Evolutionary conservation across 192 early-diverging fungal genomes (phyloP), one percentile per base, ranked within the genome.

Genomic region (Rhizophlyctis rosea): DNA sequence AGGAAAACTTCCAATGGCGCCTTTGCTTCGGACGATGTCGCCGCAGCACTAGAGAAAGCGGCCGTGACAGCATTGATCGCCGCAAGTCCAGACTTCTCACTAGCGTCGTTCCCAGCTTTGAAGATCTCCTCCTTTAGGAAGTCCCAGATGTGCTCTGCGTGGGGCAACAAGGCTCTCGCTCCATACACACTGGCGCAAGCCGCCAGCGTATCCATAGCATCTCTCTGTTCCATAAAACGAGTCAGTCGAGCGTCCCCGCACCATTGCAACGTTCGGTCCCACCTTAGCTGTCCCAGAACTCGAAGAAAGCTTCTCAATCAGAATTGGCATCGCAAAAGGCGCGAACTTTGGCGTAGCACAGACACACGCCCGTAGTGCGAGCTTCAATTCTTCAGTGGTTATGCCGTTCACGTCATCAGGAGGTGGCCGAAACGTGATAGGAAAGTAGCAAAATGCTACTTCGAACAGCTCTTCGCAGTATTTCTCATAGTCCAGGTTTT

Each of bases 401-500:
- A 99, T 95, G 21, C 92, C 92, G 52, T 93, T 90, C 11, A 91
- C 86, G 81, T 99, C 96, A 69, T 93, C 91, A 13, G 93, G 91
- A 0, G 94, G 90, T 18, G 94, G 88, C 76, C 91, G 90, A 71
- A 99, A 99, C 3, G 96, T 98, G 69, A 99, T 98, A 3, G 98
- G 98, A 63, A 99, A 99, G 77, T 99, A 99, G 77, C 96, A 98
- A 59, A 97, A 99, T 36, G 94, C 85, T 27, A 97, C 87, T 65
- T 98, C 94, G 71, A 98, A 98, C 44, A 99, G 67, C 65, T 95
- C 93, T 80, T 95, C 93, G 0, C 88, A 81, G 64, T 92, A 80
- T 16, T 82, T 69, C 21, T 84, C 78, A 47, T 91, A 88, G 63
- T 98, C 91, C 51, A 96, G 88, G 54, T 89, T 59, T 47, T 48